Evolutionary conservation across 768 basidiomycete species (phyloP), one percentile per base, ranked within the genome.

Genomic region (Podaxis rugospora): DNA sequence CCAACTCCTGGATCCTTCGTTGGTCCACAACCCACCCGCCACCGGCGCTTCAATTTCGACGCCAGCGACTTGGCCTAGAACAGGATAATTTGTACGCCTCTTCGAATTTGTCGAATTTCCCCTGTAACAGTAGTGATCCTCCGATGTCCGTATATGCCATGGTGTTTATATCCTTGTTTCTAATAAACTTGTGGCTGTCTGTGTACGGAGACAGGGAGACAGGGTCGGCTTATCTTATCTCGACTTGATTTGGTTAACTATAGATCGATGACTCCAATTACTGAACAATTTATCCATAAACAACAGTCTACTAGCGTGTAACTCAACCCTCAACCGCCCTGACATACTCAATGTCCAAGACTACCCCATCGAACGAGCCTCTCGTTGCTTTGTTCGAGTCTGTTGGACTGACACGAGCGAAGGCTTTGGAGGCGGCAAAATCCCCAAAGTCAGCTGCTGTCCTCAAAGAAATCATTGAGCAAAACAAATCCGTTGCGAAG

Each of bases 361-460:
- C 35, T 5, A 52, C 39, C 5, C 44, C 59, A 9, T 39, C 50
- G 28, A 53, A 53, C 51, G 59, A 59, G 10, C 27, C 39, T 18
- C 51, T 79, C 25, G 69, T 81, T 16, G 39, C 72, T 18, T 77
- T 89, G 39, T 94, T 95, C 78, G 83, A 86, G 70, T 82, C 86
- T 39, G 87, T 94, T 59, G 92, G 92, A 25, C 77, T 97, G 47
- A 78, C 87, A 44, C 80, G 85, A 62, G 75, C 88, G 55, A 92
- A 93, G 71, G 91, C 95, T 1, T 80, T 82, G 9, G 93, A 97
- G 67, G 89, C 91, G 4, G 85, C 87, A 37, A 92, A 93, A 70
- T 89, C 82, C 62, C 77, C 88, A 3, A 96, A 93, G 77, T 84
- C 84, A 68, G 89, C 92, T 4, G 71, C 80, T 3, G 76, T 87